Conservation (phyloP, 202 grass and related monocot genomes). For the Panicum virgatum region DNA sequence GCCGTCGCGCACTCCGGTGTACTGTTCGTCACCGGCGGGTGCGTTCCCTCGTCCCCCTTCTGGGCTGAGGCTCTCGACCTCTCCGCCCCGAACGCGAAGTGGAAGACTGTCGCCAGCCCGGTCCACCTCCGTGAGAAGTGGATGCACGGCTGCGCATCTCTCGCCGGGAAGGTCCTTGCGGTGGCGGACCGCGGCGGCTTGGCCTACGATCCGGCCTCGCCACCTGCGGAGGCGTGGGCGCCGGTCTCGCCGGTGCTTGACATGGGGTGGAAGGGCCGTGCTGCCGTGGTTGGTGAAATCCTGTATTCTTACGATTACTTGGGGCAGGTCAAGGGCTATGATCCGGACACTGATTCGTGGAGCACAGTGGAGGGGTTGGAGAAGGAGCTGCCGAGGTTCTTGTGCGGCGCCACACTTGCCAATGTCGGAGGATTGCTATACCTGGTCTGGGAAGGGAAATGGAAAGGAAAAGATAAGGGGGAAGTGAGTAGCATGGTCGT, state of each 20-base stretch:
- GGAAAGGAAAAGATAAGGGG: constrained; percentile 31
- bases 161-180: constrained; percentile 63
- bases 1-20: constrained; percentile 36
- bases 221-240: constrained; percentile 51
- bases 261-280: constrained; percentile 88
- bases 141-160: constrained; percentile 90
- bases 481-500: constrained; percentile 58
- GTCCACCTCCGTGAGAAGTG: constrained; percentile 72
- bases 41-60: constrained; percentile 56
- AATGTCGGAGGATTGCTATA: constrained; percentile 71
- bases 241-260: constrained; percentile 70
- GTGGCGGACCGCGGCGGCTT: constrained; percentile 90
- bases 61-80: constrained; percentile 80
- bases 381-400: constrained; percentile 68
- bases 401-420: constrained; percentile 71
- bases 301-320: constrained; percentile 90
- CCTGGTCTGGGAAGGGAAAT: constrained; percentile 78
- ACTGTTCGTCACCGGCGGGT: constrained; percentile 74
- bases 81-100: constrained; percentile 36
- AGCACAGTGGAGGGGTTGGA: constrained; percentile 63
- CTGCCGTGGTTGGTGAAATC: constrained; percentile 64
- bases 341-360: constrained; percentile 60
- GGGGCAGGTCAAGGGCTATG: constrained; percentile 86
- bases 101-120: constrained; percentile 64
- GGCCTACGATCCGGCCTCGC: constrained; percentile 59